A percentile compares a stretch with the other conserved stretches of the same genome.
These are phyloP conservation scores for Quercus glauca DNA, from an alignment of 306 rosid genomes.

Conservation along the genomic window DNA sequence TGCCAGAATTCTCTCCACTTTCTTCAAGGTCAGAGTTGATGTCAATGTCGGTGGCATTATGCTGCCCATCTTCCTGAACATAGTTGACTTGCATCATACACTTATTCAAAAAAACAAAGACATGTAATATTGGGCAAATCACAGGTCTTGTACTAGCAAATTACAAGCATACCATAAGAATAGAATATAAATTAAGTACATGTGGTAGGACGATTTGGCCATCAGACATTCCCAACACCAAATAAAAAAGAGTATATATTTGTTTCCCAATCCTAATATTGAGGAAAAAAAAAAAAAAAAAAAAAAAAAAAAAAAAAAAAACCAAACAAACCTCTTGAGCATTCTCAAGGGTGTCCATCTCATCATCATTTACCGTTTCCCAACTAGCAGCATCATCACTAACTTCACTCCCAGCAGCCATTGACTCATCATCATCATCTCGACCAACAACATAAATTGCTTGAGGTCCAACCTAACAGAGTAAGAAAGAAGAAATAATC, in stretches of 20 bases:
- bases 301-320: constrained; percentile 13
- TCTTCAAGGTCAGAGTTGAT: constrained; percentile 63
- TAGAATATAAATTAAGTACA: too few relatives aligned
- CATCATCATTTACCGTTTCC: constrained; percentile 94
- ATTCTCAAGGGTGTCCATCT: constrained; percentile 53
- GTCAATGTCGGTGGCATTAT: constrained; percentile 37
- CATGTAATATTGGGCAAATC: too few relatives aligned
- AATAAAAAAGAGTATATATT: too few relatives aligned
- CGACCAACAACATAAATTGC: constrained; percentile 98
- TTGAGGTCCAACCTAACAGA: constrained; percentile 92
- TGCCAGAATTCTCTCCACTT: constrained; percentile 53
- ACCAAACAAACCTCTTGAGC: constrained; percentile 56
- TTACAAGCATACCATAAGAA: too few relatives aligned
- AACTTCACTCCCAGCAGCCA: constrained; percentile 84
- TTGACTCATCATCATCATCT: constrained; percentile 91
- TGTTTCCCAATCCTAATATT: background rate
- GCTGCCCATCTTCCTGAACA: constrained; percentile 66
- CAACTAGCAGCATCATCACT: constrained; percentile 93
- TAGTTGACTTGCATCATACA: constrained; percentile 13
- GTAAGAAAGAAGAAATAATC: constrained; percentile 23
- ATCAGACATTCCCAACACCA: too few relatives aligned
- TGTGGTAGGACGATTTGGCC: too few relatives aligned
- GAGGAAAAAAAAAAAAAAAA: constrained; percentile 16
- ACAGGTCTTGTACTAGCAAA: too few relatives aligned
- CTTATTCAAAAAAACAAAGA: constrained; percentile 13